Base-by-base conservation (phyloP, 2,329 filamentous ascomycete genomes). In the Stromatinia cepivora region DNA sequence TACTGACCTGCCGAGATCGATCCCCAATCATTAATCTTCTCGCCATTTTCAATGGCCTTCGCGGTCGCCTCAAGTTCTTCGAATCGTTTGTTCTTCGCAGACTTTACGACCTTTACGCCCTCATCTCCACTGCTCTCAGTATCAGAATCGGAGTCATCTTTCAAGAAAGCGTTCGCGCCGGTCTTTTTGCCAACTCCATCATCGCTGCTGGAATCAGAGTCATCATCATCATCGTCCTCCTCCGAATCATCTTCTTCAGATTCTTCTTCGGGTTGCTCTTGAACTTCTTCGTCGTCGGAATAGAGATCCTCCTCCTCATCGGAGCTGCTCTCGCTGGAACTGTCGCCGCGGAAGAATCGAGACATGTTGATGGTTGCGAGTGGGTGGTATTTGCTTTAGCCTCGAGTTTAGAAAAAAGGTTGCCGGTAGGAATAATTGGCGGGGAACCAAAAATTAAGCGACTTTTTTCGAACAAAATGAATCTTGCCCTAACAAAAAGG, bases 21-120 rank as follows among this genome's bases (percentile, higher is more conserved):
- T 75, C 91, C 92, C 95, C 95, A 99, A 83, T 99, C 95, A 79
- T 92, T 93, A 79, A 98, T 99, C 86, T 97, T 98, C 82, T 95
- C 87, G 72, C 92, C 94, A 83, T 99, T 99, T 80, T 98, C 94
- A 78, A 99, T 98, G 78, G 91, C 83, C 81, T 91, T 91, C 78
- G 98, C 92, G 56, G 90, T 97, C 71, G 88, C 87, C 81, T 99
- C 94, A 71, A 99, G 86, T 82, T 98, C 96, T 79, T 97, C 94
- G 75, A 93, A 86, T 72, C 95, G 89, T 87, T 99, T 99, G 85
- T 98, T 93, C 83, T 98, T 98, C 78, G 94, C 94, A 81, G 93
- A 97, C 87, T 97, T 97, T 78, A 98, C 92, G 77, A 95, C 88
- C 77, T 90, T 92, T 73, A 90, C 88, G 74, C 88, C 88, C 74